phyloP scores from a whole-genome alignment of 2,329 filamentous ascomycete species.

The Trichophyton rubrum region DNA sequence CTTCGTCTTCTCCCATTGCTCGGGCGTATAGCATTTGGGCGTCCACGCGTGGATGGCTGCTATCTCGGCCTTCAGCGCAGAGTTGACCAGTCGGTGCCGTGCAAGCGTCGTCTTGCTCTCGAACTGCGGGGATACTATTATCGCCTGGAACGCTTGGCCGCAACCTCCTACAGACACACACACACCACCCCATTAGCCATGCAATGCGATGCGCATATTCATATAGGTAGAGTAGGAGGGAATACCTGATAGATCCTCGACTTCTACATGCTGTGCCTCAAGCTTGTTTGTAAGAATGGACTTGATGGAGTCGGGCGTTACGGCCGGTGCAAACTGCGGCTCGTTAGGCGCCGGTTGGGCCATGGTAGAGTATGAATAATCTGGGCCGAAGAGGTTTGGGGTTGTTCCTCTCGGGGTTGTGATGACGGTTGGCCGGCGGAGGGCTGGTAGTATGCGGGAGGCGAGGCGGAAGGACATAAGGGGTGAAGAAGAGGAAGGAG shows the following conservation, averaged over 20 bases:
- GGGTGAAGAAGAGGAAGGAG: neutral
- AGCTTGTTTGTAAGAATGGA: constrained; percentile 57
- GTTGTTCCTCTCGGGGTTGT: constrained; percentile 21
- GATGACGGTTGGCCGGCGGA: neutral
- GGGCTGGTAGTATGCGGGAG: neutral
- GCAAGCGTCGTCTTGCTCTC: constrained; percentile 63
- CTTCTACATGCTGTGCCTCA: constrained; percentile 66
- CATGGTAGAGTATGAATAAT: constrained; percentile 26
- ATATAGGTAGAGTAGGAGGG: neutral
- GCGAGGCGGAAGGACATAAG: constrained; percentile 13
- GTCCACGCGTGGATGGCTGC: constrained; percentile 90
- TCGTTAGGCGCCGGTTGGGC: constrained; percentile 21
- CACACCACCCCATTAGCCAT: neutral
- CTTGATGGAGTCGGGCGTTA: constrained; percentile 62
- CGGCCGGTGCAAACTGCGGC: constrained; percentile 34
- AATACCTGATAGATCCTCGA: constrained; percentile 88
- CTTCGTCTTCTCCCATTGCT: constrained; percentile 67
- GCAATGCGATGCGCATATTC: no score
- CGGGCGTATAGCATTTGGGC: constrained; percentile 81
- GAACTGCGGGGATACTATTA: constrained; percentile 59
- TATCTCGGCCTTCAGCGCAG: constrained; percentile 72
- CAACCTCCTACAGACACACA: constrained; percentile 45
- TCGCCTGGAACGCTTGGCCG: constrained; percentile 57
- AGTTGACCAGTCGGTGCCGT: constrained; percentile 76
- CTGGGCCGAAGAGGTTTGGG: no score